Conservation (phyloP, 805 yeast species). For the Yamadazyma ubonensis region DNA sequence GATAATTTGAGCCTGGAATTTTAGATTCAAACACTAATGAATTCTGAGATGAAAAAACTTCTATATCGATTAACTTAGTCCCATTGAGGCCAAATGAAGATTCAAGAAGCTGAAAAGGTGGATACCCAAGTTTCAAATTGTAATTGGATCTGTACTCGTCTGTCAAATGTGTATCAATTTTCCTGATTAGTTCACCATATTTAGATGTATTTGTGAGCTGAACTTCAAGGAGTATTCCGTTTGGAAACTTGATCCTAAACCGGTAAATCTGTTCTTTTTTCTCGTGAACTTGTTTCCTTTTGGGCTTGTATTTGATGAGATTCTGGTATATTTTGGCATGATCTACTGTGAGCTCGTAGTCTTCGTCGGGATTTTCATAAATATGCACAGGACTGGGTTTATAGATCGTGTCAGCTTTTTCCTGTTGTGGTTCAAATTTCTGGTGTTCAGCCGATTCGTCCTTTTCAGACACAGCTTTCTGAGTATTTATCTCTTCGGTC, state of each 20-base stretch:
- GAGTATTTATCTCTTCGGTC: too few relatives aligned
- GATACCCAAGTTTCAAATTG: slow-evolving; percentile 33
- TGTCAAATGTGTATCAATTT: slow-evolving; percentile 31
- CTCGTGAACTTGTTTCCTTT: neutral
- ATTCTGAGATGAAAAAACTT: slow-evolving; percentile 29
- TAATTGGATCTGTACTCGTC: slow-evolving; percentile 30
- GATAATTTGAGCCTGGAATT: slow-evolving; percentile 5
- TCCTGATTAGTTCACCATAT: slow-evolving; percentile 37
- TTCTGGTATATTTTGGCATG: slow-evolving; percentile 41
- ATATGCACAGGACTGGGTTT: slow-evolving; percentile 12
- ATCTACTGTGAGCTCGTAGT: slow-evolving; percentile 37
- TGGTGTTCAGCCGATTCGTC: neutral
- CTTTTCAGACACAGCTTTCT: too few relatives aligned
- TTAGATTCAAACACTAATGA: slow-evolving; percentile 36
- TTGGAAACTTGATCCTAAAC: slow-evolving; percentile 41
- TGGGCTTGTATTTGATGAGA: slow-evolving; percentile 23
- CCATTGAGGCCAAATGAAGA: slow-evolving; percentile 30
- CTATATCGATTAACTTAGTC: slow-evolving; percentile 23
- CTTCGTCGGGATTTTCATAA: slow-evolving; percentile 44
- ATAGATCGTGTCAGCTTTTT: too few relatives aligned
- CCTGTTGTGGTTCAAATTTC: neutral
- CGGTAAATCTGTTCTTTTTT: slow-evolving; percentile 19
- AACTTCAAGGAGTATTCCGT: slow-evolving; percentile 35
- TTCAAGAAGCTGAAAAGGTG: slow-evolving; percentile 35
- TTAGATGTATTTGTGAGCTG: slow-evolving; percentile 28